Percentiles rank a stretch among this genome's conserved stretches.
These are phyloP conservation scores for Lablab purpureus DNA, from an alignment of 306 rosid genomes.

Conservation along the genomic window DNA sequence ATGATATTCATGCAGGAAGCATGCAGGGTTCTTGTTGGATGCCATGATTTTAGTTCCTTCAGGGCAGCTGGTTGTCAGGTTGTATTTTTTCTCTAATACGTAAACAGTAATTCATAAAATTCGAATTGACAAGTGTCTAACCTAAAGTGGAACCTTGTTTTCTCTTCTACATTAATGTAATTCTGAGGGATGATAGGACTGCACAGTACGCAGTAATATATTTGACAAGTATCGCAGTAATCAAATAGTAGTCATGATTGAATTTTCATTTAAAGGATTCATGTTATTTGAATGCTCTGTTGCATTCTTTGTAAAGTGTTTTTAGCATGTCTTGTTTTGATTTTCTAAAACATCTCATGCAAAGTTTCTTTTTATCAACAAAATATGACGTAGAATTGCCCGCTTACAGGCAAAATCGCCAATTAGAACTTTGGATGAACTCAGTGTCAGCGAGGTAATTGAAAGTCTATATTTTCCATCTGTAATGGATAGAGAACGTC, in stretches of 20 bases:
- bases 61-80: constrained; percentile 98
- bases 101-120: constrained; percentile 26
- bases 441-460: constrained; percentile 68
- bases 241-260: constrained; percentile 23
- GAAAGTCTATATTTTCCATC: constrained; percentile 81
- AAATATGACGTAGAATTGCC: constrained; percentile 35
- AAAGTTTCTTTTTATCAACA: constrained; percentile 1
- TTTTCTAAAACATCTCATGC: constrained; percentile 27
- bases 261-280: constrained; percentile 21
- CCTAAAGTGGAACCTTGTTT: constrained; percentile 35
- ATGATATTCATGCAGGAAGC: constrained; percentile 72
- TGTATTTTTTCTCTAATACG: constrained; percentile 41
- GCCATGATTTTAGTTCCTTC: constrained; percentile 97
- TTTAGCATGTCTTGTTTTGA: constrained; percentile 14
- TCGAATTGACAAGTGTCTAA: constrained; percentile 2
- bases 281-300: constrained; percentile 24
- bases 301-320: constrained; percentile 14
- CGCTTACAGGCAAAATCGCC: constrained; percentile 88
- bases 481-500: constrained; percentile 60
- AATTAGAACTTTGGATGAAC: constrained; percentile 86
- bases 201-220: constrained; percentile 15
- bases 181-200: constrained; percentile 20
- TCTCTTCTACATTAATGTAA: not conserved
- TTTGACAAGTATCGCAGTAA: constrained; percentile 18
- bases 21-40: constrained; percentile 83